Base-by-base conservation (phyloP, 495 filamentous ascomycete species). In the Trichoderma virens region DNA sequence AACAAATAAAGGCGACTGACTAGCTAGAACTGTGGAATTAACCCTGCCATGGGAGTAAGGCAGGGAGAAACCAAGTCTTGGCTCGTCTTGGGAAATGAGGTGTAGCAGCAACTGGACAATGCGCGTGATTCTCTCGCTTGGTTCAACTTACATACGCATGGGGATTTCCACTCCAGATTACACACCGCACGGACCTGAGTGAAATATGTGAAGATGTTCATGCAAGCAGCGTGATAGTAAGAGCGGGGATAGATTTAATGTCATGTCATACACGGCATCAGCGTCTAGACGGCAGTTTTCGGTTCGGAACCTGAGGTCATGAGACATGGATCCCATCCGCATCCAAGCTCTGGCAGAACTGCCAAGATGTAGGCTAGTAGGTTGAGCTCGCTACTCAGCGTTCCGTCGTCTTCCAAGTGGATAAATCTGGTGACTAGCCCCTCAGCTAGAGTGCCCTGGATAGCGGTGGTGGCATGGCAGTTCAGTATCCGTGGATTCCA, bases 191-290 rank as follows among this genome's bases (percentile, higher is more conserved):
- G 8, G 16, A 45, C 23, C 47, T 9, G 20, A 54, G 47, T 13
- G 25, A 27, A 27, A 5, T 28, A 23, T 8, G 23, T 11, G 51
- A 56, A 20, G 7, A 47, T 47, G 32, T 35, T n/a, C 43, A 23
- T 47, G 43, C 43, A 47, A 20, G 3, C 20, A 30, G n/a, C n/a
- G 45, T 16, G 51, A 5, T 7, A 56, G 27, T 4, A 56, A 56
- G 51, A 30, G 51, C 51, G 51, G 51, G 27, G 51, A 30, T 13
- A 8, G 51, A 18, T 56, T 56, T 30, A n/a, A 56, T 56, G 51
- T 56, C 51, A 56, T 56, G 51, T 56, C 51, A 56, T 56, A 56
- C 51, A 56, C 27, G 51, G 11, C 27, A 56, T 56, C 23, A 28
- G 25, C 51, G 51, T 27, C 9, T 16, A 18, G 16, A 18, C 51